Evolutionary conservation across 2,329 filamentous ascomycete genomes (phyloP), one percentile per base, ranked within the genome.

Genomic region (Monascus ruber): DNA sequence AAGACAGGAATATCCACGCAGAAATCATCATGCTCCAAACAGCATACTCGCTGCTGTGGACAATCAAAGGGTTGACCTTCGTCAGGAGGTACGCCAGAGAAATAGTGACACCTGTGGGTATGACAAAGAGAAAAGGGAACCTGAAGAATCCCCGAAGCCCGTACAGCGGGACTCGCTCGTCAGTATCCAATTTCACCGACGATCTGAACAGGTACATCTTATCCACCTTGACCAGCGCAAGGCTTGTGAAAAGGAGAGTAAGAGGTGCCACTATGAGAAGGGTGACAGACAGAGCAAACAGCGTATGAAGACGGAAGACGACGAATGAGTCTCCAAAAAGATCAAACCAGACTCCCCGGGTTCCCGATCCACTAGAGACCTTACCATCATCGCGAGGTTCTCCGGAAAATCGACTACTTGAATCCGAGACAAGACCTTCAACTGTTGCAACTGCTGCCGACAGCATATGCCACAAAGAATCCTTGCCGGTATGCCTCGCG

Each of bases 391-490:
- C 75, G 6, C 67, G 63, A 31, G 73, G 61, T 10, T 68, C 63
- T 4, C 80, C 76, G 37, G 75, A 73, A 52, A 93, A 94, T 2
- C 69, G 71, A 34, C 73, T 66, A 41, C 77, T 79, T 1, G 73
- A 77, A 48, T 85, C 77, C 9, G 77, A 74, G 0, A 85, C 81
- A 33, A 96, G 70, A 1, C 71, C 71, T 51, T 81, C 72, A 24
- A 85, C 77, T 0, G 88, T 91, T 5, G 79, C 76, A 24, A 95
- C 65, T 5, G 87, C 79, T 9, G 81, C 81, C 31, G 85, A 93
- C 31, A 98, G 71, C 91, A 98, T 96, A 59, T 96, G 88, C 88
- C 88, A 96, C 17, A 96, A 63, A 3, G 76, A 79, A 37, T 74
- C 68, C 42, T 60, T 56, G 40, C 62, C 71, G 1, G 87, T 83